phyloP scores from a whole-genome alignment of 192 early-diverging fungal genomes.

The Kappamyces sp. region DNA sequence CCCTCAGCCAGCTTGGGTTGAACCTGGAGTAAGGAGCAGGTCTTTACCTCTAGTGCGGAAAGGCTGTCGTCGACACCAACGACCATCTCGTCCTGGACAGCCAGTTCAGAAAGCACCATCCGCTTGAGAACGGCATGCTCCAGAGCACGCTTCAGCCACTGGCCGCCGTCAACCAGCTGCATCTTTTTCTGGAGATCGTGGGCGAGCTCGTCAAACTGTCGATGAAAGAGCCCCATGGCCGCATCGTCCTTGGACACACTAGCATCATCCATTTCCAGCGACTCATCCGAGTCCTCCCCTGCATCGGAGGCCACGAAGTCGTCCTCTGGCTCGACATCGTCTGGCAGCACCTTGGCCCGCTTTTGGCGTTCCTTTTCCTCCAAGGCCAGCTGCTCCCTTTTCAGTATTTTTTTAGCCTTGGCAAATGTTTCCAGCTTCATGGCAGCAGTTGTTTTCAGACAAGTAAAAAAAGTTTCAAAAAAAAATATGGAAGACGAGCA shows the following conservation, averaged over 20 bases:
- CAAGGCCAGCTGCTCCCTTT: not conserved
- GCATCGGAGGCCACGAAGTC: slow-evolving; percentile 12
- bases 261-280: too few species aligned
- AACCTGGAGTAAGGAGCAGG: slow-evolving; percentile 3
- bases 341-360: not conserved
- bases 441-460: too few species aligned
- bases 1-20: slow-evolving; percentile 15
- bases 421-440: too few species aligned
- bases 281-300: slow-evolving; percentile 1
- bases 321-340: not conserved
- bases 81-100: not conserved
- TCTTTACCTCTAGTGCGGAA: not conserved
- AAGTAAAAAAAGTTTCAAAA: too few species aligned
- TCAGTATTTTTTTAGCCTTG: too few species aligned
- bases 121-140: not conserved
- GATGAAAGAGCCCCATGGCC: slow-evolving; percentile 3
- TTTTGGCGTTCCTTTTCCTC: not conserved
- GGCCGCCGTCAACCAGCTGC: too few species aligned
- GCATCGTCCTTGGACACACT: slow-evolving; percentile 19
- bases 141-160: not conserved
- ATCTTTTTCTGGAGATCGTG: too few species aligned
- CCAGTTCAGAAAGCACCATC: not conserved
- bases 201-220: too few species aligned
- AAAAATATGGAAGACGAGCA: too few species aligned
- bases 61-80: not conserved